Evolutionary conservation across 169 alveolate species (phyloP), one percentile per base, ranked within the genome.

Genomic region (Eimeria sp.): DNA sequence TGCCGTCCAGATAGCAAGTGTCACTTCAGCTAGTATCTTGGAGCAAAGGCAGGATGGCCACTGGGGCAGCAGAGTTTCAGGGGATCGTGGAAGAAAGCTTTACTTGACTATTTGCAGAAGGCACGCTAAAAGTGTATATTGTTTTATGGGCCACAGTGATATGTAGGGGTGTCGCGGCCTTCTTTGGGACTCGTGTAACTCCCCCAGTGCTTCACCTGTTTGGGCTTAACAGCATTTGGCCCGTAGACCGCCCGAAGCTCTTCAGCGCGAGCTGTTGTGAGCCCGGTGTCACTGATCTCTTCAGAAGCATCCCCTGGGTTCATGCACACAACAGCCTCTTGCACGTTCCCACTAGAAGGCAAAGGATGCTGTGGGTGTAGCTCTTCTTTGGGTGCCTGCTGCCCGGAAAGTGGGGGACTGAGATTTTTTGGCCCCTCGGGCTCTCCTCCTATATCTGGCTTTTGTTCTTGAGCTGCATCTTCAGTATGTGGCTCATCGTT

Each of bases 261-360:
- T 77, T 89, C 97, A 8, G 98, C 99, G 85, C 99, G 99, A 94
- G 95, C 97, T 60, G 90, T 66, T 37, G 99, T 97, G 85, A 99
- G 98, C 40, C 99, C 99, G 68, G 93, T 46, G 68, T 87, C 94
- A 46, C 52, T 64, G 14, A 87, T 72, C 13, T 62, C 94, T 6
- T 62, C 94, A n/a, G 25, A 9, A 87, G 8, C 68, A 27, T 16
- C 66, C 20, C 9, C 83, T 25, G 64, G 60, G 6, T 87, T 46
- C 16, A 87, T 30, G 16, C 66, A 62, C 4, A 87, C 46, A 20
- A 64, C 64, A 64, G 94, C 62, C 3, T 87, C 94, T 23, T 62
- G 83, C 20, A 33, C n/a, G 8, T 23, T 40, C 18, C 82, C 83
- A 27, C 54, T 64, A 43, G 64, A 11, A 25, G 62, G 64, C 60